Conservation (phyloP, 768 basidiomycete genomes). For the Tulasnella sp. region DNA sequence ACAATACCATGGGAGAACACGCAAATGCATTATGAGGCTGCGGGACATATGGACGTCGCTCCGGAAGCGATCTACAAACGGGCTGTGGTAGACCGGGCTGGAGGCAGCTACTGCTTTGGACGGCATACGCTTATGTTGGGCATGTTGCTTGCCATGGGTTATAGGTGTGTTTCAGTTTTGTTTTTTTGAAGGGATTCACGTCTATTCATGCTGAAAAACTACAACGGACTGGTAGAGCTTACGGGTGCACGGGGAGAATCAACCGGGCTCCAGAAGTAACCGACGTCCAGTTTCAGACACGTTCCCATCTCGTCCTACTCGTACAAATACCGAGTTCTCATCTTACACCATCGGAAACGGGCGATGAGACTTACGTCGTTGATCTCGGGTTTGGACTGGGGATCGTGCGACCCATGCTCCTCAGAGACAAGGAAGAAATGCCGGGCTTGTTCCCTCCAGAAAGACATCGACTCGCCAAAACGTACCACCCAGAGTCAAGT, state of each 20-base stretch:
- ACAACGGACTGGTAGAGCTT: neutral
- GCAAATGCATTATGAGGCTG: neutral
- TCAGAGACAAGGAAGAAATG: neutral
- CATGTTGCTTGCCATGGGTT: neutral
- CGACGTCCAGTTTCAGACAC: neutral
- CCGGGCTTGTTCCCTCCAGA: neutral
- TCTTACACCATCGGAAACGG: too few species aligned
- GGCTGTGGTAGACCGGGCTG: neutral
- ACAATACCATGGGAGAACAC: slow-evolving; percentile 10
- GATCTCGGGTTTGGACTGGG: slow-evolving; percentile 2
- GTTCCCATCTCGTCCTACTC: neutral
- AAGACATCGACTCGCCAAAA: neutral
- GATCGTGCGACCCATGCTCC: neutral
- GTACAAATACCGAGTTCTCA: neutral
- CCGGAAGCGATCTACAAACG: neutral
- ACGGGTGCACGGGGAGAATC: neutral
- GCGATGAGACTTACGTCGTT: neutral
- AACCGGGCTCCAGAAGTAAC: neutral
- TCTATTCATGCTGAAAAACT: neutral
- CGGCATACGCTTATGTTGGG: neutral
- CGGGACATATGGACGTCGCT: neutral
- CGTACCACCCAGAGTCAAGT: neutral
- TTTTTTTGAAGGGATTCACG: neutral
- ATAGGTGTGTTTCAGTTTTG: neutral
- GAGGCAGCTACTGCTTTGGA: neutral